phyloP scores from a whole-genome alignment of 441 rosid species.

The Kokia cookei region DNA sequence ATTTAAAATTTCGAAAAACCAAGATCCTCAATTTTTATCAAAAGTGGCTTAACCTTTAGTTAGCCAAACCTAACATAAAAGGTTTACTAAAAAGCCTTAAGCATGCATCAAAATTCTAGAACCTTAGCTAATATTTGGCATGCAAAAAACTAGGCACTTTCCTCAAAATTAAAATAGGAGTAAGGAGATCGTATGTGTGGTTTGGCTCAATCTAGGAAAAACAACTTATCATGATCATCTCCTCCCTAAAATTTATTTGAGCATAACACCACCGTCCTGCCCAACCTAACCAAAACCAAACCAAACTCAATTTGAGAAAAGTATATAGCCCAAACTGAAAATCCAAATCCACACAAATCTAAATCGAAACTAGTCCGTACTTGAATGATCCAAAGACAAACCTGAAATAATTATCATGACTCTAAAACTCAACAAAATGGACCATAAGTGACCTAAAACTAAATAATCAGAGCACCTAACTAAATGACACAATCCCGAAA shows the following conservation, averaged over 20 bases:
- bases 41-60: not conserved
- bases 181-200: not conserved
- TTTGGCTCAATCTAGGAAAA: not conserved
- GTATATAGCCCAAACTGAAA: not conserved
- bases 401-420: not conserved
- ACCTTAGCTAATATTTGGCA: not conserved
- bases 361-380: not conserved
- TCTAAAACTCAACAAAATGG: not conserved
- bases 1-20: not conserved
- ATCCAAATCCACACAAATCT: not conserved
- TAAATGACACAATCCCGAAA: not conserved
- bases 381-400: not conserved
- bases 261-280: not conserved
- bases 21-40: not conserved
- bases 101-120: not conserved
- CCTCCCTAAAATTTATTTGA: not conserved
- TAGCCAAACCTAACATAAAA: not conserved
- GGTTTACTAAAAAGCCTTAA: not conserved
- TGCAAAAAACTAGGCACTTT: not conserved
- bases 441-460: not conserved
- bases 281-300: not conserved
- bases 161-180: not conserved
- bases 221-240: not conserved
- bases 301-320: not conserved
- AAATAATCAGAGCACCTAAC: not conserved